Base-by-base conservation (phyloP, 148 eudicot species). In the Gaultheria prostrata region DNA sequence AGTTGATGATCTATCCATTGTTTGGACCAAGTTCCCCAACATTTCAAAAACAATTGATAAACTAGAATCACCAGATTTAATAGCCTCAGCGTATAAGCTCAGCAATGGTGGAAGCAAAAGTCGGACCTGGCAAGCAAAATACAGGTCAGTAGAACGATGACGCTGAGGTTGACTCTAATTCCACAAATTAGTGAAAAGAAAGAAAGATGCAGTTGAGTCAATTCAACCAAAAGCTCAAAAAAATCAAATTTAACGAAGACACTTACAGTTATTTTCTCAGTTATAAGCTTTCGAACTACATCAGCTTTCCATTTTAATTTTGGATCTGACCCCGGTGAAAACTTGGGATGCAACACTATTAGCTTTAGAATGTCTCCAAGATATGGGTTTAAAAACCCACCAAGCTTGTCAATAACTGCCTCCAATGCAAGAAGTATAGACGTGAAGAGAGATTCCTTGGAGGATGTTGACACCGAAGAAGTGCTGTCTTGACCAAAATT, bases 401-500 rank as follows among this genome's bases (percentile, higher is more conserved):
- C 98, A 83, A 97, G 94, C 86, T 91, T 90, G 78, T 91, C 89
- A n/a, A 93, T 84, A 75, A 93, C 91, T 71, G 97, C 98, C 89
- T 97, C 99, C 84, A 97, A 84, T 33, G 90, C 87, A 28, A 92
- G 65, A 33, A 93, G 89, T 71, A 90, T 49, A 35, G 94, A 89
- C 78, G 87, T 83, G 84, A 89, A 91, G 48, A 91, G 71, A 48
- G 90, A 84, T 79, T 91, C 93, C 82, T 80, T 87, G 24, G 88
- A 83, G 73, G 83, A 80, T 85, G 85, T 72, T 48, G 82, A 80
- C 59, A 39, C 79, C n/a, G 21, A 32, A 82, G 83, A 79, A 57
- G 67, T 13, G 46, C 71, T 33, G 39, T 80, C 89, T 80, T 59
- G 77, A 54, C 73, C 53, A 76, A 49, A 81, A 35, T 54, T 81